phyloP scores from a whole-genome alignment of 306 rosid species.

The Gleditsia sinensis region DNA sequence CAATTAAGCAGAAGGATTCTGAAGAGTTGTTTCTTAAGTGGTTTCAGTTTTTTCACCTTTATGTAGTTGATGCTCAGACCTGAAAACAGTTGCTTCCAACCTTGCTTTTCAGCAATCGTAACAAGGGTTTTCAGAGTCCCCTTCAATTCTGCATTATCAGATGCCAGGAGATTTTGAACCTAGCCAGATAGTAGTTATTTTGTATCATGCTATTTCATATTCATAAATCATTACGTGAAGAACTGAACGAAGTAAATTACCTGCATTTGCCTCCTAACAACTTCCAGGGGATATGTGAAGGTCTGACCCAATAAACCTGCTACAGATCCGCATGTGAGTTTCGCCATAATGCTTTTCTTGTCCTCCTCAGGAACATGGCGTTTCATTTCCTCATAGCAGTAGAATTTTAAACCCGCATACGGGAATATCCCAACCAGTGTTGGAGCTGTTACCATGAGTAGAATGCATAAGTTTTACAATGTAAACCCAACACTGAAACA shows the following conservation, averaged over 20 bases:
- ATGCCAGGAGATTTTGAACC: slow-evolving; percentile 70
- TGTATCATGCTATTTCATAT: slow-evolving; percentile 16
- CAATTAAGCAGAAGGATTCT: slow-evolving; percentile 29
- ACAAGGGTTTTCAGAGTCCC: slow-evolving; percentile 77
- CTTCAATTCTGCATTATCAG: slow-evolving; percentile 60
- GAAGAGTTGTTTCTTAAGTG: background rate
- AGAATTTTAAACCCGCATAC: slow-evolving; percentile 94
- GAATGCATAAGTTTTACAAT: slow-evolving; percentile 22
- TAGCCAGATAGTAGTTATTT: slow-evolving; percentile 35
- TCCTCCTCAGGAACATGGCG: slow-evolving; percentile 81
- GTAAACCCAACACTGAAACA: slow-evolving; percentile 41
- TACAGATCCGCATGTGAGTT: slow-evolving; percentile 87
- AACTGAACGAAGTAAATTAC: slow-evolving; percentile 42
- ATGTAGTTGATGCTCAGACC: slow-evolving; percentile 96
- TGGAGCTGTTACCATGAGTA: slow-evolving; percentile 69
- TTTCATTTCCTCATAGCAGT: slow-evolving; percentile 95
- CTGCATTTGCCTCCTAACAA: slow-evolving; percentile 99
- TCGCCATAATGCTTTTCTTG: slow-evolving; percentile 68
- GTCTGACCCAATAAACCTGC: slow-evolving; percentile 96
- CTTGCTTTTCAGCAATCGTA: slow-evolving; percentile 75
- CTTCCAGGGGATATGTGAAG: slow-evolving; percentile 95
- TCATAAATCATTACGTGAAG: slow-evolving; percentile 13
- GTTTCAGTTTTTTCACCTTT: slow-evolving; percentile 56
- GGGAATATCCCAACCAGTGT: slow-evolving; percentile 95
- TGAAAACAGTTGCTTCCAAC: slow-evolving; percentile 87